Evolutionary conservation across 2,329 filamentous ascomycete species (phyloP).

Genomic region (Cercospora berteroae): DNA sequence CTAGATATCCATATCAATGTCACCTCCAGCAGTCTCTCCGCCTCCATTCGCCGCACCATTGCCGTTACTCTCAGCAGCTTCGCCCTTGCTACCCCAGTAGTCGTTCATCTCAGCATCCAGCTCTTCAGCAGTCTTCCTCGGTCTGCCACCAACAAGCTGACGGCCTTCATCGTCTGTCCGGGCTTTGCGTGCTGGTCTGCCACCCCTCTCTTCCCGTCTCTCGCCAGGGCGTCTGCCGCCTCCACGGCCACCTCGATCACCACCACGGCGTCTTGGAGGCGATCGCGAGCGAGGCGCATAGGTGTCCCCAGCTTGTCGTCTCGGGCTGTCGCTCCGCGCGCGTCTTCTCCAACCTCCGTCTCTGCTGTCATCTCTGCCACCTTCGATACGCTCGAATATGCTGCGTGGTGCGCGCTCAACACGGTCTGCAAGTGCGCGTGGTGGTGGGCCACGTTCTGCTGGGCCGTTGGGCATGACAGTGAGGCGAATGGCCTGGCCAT

Average conservation of each 20-base stretch:
- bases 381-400: conserved; percentile 62
- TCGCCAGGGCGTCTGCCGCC: conserved; percentile 49
- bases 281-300: conserved; percentile 67
- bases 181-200: conserved; percentile 37
- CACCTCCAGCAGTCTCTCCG: conserved; percentile 23
- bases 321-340: conserved; percentile 44
- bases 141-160: conserved; percentile 46
- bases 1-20: conserved; percentile 40
- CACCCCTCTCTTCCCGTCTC: conserved; percentile 45
- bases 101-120: conserved; percentile 96
- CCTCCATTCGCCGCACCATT: conserved; percentile 25
- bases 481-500: conserved; percentile 74
- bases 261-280: conserved; percentile 51
- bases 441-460: conserved; percentile 39
- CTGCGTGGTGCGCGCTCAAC: conserved; percentile 55
- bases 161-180: conserved; percentile 50
- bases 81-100: conserved; percentile 64
- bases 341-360: conserved; percentile 27
- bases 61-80: conserved; percentile 33
- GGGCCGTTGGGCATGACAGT: conserved; percentile 60
- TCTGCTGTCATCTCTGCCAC: conserved; percentile 39
- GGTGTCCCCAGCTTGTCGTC: conserved; percentile 69
- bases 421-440: conserved; percentile 45
- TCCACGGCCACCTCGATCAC: conserved; percentile 51
- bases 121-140: conserved; percentile 85